These are phyloP conservation scores for Apiotrichum gamsii DNA, from an alignment of 1,284 basidiomycete species.

Conservation along the genomic window DNA sequence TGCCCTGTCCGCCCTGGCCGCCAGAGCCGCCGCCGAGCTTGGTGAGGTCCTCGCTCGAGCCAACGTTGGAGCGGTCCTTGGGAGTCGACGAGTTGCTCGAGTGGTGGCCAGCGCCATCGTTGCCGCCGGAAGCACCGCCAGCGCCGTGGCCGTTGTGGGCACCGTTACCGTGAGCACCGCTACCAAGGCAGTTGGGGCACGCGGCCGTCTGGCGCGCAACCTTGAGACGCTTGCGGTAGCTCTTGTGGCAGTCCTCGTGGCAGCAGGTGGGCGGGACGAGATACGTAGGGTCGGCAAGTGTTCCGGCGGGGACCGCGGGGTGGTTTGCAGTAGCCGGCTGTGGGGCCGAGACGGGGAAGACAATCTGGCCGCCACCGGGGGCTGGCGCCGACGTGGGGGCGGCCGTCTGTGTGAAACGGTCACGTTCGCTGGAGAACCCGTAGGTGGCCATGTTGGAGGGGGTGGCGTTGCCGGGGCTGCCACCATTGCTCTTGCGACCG, in stretches of 20 bases:
- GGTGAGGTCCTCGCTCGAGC: conserved; percentile 31
- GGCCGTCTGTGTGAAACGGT: conserved; percentile 33
- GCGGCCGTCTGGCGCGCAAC: conserved; percentile 47
- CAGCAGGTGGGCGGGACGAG: conserved; percentile 49
- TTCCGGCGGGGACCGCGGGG: conserved; percentile 46
- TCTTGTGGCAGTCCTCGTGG: conserved; percentile 52
- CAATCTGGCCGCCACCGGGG: conserved; percentile 31
- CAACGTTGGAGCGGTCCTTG: conserved; percentile 37
- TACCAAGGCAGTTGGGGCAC: conserved; percentile 43
- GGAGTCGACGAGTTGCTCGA: conserved; percentile 40
- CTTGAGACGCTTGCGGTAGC: conserved; percentile 50
- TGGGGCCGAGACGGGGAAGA: conserved; percentile 46
- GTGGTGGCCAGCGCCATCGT: conserved; percentile 31
- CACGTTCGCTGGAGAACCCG: conserved; percentile 42
- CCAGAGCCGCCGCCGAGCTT: conserved; percentile 22
- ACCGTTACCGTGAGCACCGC: conserved; percentile 20
- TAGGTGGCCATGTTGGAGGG: conserved; percentile 9
- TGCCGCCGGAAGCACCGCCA: conserved; percentile 23
- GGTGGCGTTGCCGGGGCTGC: conserved; percentile 51
- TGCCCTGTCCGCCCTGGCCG: conserved; percentile 9
- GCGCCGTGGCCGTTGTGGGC: conserved; percentile 19
- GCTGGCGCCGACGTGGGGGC: conserved; percentile 23
- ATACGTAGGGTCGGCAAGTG: conserved; percentile 48
- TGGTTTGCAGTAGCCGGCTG: conserved; percentile 44
- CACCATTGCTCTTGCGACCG: conserved; percentile 53